Conservation (phyloP, 768 basidiomycete genomes). For the Mycena capillaripes region DNA sequence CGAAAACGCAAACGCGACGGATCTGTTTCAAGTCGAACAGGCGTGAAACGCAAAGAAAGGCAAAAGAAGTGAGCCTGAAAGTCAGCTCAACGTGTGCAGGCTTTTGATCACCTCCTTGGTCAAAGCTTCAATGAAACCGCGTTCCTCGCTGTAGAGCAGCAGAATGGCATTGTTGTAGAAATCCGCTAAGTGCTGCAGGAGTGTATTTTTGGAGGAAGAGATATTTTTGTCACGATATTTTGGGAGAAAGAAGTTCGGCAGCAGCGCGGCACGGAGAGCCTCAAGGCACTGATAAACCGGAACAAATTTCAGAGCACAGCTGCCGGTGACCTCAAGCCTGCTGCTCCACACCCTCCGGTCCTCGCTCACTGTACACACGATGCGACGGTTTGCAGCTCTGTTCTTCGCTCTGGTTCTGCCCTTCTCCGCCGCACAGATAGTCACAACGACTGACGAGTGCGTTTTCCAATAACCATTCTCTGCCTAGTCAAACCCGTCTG, state of each 20-base stretch:
- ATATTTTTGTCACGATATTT: background rate
- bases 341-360: background rate
- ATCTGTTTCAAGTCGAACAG: too few relatives aligned
- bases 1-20: too few relatives aligned
- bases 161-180: too few relatives aligned
- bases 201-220: background rate
- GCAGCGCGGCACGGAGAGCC: background rate
- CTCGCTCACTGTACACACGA: background rate
- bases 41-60: too few relatives aligned
- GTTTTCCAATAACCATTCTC: background rate
- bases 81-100: too few relatives aligned
- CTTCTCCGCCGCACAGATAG: conserved; percentile 25
- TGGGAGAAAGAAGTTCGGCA: background rate
- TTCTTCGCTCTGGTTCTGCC: conserved; percentile 23
- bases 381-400: background rate
- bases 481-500: background rate
- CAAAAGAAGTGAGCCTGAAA: too few relatives aligned
- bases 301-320: background rate
- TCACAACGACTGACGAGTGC: conserved; percentile 28
- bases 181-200: too few relatives aligned
- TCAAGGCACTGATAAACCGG: background rate
- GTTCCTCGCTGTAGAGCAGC: too few relatives aligned
- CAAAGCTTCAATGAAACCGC: too few relatives aligned
- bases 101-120: too few relatives aligned
- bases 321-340: background rate